Percentiles rank a stretch among this genome's conserved stretches.
Evolutionary conservation across 495 filamentous ascomycete species (phyloP).

Genomic region (Tuber microsphaerosporum): DNA sequence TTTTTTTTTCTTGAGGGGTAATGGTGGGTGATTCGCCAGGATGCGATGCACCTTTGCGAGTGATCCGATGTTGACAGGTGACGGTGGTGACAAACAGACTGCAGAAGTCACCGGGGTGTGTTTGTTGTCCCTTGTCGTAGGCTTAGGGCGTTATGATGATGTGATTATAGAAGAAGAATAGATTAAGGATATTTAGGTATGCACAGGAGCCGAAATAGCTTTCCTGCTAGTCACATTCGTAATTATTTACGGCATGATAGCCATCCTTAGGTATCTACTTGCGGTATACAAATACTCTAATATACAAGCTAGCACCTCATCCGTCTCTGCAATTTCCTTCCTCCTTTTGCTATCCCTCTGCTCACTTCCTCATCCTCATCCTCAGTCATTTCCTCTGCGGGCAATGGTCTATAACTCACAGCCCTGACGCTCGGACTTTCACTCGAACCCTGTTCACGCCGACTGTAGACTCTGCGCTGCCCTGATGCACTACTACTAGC

Average conservation of each 20-base stretch:
- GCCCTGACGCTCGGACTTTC: background rate
- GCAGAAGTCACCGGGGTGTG: background rate
- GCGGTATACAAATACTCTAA: background rate
- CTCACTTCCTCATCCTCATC: background rate
- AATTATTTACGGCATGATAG: background rate
- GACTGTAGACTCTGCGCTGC: background rate
- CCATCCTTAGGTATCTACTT: background rate
- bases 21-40: background rate
- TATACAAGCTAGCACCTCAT: background rate
- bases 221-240: background rate
- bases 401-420: background rate
- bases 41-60: background rate
- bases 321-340: background rate
- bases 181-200: background rate
- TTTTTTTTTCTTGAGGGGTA: background rate
- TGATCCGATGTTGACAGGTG: background rate
- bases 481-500: background rate
- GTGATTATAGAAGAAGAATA: background rate
- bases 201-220: background rate
- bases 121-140: background rate
- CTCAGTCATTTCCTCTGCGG: background rate
- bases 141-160: background rate
- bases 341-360: background rate
- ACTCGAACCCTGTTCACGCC: background rate
- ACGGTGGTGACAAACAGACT: slow-evolving; percentile 2